Evolutionary conservation across 2,329 filamentous ascomycete species (phyloP).

Genomic region (Pseudopyricularia cyperi): DNA sequence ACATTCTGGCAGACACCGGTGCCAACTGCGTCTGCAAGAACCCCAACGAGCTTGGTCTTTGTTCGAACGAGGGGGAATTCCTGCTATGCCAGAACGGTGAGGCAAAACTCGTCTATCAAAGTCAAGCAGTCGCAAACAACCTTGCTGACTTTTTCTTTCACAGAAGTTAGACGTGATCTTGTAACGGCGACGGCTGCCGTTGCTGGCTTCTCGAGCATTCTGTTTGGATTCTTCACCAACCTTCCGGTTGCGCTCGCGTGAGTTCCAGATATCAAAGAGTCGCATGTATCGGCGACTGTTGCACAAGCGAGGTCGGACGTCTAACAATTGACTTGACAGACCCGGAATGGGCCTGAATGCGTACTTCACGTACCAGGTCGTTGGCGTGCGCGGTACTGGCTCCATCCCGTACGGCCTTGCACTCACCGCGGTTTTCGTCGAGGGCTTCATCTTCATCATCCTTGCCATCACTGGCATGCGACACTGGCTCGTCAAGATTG

Average conservation of each 20-base stretch:
- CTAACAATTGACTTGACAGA: constrained; percentile 21
- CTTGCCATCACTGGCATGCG: constrained; percentile 55
- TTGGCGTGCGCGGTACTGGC: constrained; percentile 45
- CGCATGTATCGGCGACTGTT: too few relatives aligned
- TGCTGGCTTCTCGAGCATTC: constrained; percentile 59
- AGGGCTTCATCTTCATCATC: constrained; percentile 51
- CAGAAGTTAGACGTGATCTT: constrained; percentile 59
- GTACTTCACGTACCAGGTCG: constrained; percentile 55
- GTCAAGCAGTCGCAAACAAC: not conserved
- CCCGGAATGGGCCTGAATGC: constrained; percentile 57
- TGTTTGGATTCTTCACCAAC: constrained; percentile 72
- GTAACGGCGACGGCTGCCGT: constrained; percentile 77
- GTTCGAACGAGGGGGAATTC: constrained; percentile 21
- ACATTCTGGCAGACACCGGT: constrained; percentile 61
- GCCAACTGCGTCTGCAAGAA: constrained; percentile 59
- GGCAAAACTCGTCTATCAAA: not conserved
- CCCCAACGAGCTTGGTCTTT: constrained; percentile 26
- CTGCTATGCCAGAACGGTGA: not conserved
- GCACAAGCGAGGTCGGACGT: not conserved
- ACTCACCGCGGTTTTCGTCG: constrained; percentile 50
- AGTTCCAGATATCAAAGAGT: constrained; percentile 16
- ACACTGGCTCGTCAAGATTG: constrained; percentile 57
- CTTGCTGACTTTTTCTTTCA: constrained; percentile 1
- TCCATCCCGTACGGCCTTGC: constrained; percentile 45
- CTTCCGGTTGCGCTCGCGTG: constrained; percentile 64